Evolutionary conservation across 2,329 filamentous ascomycete species (phyloP).

Genomic region (Periconia sp.): DNA sequence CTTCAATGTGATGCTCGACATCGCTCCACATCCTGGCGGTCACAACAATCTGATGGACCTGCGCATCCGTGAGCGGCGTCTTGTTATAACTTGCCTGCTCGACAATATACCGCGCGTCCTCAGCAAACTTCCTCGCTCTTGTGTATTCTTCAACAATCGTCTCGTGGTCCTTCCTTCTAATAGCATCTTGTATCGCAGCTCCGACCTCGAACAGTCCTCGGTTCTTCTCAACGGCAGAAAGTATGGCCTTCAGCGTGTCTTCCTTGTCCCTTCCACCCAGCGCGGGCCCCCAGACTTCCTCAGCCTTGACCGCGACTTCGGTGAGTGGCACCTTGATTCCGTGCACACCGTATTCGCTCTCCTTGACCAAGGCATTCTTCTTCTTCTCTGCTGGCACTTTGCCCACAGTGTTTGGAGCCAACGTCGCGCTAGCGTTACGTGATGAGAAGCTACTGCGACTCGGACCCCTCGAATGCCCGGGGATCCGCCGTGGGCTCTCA

Average conservation of each 20-base stretch:
- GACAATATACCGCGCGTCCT: constrained; percentile 75
- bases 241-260: constrained; percentile 79
- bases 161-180: constrained; percentile 91
- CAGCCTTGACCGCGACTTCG: constrained; percentile 90
- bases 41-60: constrained; percentile 85
- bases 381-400: constrained; percentile 62
- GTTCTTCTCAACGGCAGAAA: constrained; percentile 77
- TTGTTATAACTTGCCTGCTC: constrained; percentile 56
- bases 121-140: constrained; percentile 79
- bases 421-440: constrained; percentile 51
- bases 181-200: constrained; percentile 77
- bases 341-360: constrained; percentile 63
- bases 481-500: constrained; percentile 50
- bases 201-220: constrained; percentile 83
- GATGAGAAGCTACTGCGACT: constrained; percentile 65
- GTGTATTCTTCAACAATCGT: constrained; percentile 84
- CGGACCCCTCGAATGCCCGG: constrained; percentile 68
- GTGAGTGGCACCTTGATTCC: constrained; percentile 83
- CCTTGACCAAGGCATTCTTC: constrained; percentile 91
- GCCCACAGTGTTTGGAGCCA: constrained; percentile 38
- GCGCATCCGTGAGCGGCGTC: constrained; percentile 71
- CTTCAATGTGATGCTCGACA: constrained; percentile 83
- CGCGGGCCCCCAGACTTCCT: constrained; percentile 97
- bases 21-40: constrained; percentile 96
- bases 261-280: constrained; percentile 91